phyloP scores from a whole-genome alignment of 306 rosid genomes.

The Dicorynia guianensis region DNA sequence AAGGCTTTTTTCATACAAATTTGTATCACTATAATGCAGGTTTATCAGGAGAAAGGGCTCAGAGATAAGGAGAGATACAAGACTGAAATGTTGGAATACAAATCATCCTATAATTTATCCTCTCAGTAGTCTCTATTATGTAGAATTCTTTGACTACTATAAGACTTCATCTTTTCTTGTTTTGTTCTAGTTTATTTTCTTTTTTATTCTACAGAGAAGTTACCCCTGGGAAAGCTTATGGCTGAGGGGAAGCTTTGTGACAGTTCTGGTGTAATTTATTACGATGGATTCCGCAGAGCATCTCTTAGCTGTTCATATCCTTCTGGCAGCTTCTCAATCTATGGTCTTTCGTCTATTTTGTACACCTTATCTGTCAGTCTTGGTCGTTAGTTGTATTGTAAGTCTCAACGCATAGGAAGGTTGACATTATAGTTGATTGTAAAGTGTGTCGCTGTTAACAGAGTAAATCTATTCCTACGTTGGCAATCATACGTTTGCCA shows the following conservation, averaged over 20 bases:
- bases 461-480: no score
- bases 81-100: slow-evolving; percentile 68
- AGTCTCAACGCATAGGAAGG: no score
- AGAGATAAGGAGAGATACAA: slow-evolving; percentile 80
- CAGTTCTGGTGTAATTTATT: not conserved
- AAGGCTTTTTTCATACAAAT: slow-evolving; percentile 6
- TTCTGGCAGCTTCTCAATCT: not conserved
- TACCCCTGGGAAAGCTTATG: not conserved
- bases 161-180: slow-evolving; percentile 20
- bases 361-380: not conserved
- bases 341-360: not conserved
- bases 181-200: slow-evolving; percentile 25
- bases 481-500: no score
- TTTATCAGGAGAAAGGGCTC: slow-evolving; percentile 77
- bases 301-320: not conserved
- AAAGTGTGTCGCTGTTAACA: no score
- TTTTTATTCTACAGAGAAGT: slow-evolving; percentile 20
- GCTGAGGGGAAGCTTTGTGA: not conserved
- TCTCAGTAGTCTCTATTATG: slow-evolving; percentile 47
- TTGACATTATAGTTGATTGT: no score
- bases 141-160: slow-evolving; percentile 8
- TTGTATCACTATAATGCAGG: slow-evolving; percentile 48
- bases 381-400: no score
- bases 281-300: not conserved
- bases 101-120: slow-evolving; percentile 47